Evolutionary conservation across 2,329 filamentous ascomycete species (phyloP).

Genomic region (Trichoderma koningiopsis): DNA sequence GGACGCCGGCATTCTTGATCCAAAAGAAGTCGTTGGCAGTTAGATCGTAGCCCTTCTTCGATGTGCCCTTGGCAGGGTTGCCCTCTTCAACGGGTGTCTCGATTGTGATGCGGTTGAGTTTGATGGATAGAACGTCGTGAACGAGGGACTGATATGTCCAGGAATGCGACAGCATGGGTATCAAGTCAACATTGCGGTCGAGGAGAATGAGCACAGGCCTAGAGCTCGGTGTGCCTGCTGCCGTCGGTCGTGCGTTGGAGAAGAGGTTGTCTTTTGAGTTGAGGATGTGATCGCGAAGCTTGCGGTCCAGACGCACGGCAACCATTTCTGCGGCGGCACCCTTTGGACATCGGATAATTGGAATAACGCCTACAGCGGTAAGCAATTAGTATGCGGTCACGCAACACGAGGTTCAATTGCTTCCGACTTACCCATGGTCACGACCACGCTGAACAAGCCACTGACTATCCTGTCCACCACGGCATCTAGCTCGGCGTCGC

Average conservation of each 20-base stretch:
- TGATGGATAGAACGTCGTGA: slow-evolving; percentile 60
- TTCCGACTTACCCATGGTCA: slow-evolving; percentile 79
- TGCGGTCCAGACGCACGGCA: slow-evolving; percentile 89
- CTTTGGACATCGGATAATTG: slow-evolving; percentile 92
- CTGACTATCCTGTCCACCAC: slow-evolving; percentile 91
- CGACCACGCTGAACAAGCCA: slow-evolving; percentile 94
- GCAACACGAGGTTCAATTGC: neutral
- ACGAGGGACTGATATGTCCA: slow-evolving; percentile 81
- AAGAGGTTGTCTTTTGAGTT: slow-evolving; percentile 99
- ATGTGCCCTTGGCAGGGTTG: slow-evolving; percentile 71
- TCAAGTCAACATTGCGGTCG: slow-evolving; percentile 91
- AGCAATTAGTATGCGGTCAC: slow-evolving; percentile 4
- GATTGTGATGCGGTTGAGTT: slow-evolving; percentile 89
- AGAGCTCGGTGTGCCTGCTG: slow-evolving; percentile 66
- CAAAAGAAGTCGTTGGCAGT: slow-evolving; percentile 94
- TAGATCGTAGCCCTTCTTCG: slow-evolving; percentile 88
- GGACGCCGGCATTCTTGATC: slow-evolving; percentile 85
- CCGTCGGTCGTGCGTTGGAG: slow-evolving; percentile 64
- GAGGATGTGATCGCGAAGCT: slow-evolving; percentile 91
- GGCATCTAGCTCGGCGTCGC: slow-evolving; percentile 84
- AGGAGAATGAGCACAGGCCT: slow-evolving; percentile 90
- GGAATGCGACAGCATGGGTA: slow-evolving; percentile 98
- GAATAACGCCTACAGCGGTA: slow-evolving; percentile 69
- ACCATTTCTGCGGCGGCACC: slow-evolving; percentile 93
- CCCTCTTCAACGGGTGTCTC: slow-evolving; percentile 79